These are phyloP conservation scores for Oryza glaberrima DNA, from an alignment of 176 grass and related monocot species.

Conservation along the genomic window DNA sequence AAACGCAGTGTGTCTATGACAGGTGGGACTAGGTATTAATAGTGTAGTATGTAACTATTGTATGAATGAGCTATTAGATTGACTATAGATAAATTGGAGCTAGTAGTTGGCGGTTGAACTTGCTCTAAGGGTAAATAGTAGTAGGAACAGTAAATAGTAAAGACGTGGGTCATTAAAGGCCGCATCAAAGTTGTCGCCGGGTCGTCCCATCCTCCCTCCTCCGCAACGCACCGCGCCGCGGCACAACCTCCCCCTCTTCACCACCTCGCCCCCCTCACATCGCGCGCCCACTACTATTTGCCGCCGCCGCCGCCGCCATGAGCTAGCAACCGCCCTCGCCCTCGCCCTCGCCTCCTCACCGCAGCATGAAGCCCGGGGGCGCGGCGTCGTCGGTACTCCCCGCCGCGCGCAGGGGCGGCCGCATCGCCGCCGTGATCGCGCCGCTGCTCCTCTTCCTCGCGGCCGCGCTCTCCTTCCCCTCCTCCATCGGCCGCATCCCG, in stretches of 20 bases:
- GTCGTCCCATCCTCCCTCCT: background rate
- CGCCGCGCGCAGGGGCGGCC: background rate
- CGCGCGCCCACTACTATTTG: background rate
- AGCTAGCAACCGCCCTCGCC: background rate
- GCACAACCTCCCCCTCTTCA: background rate
- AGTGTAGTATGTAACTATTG: too few relatives aligned
- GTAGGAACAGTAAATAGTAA: background rate
- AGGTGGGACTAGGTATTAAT: too few relatives aligned
- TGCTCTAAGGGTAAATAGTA: too few relatives aligned
- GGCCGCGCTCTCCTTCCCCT: constrained; percentile 48
- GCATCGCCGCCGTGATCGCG: constrained; percentile 31
- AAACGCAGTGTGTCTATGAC: too few relatives aligned
- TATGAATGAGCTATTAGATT: too few relatives aligned
- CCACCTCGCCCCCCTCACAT: background rate
- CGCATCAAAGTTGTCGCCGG: background rate
- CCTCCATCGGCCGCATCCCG: constrained; percentile 7
- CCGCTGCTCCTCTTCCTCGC: constrained; percentile 60
- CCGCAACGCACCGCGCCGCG: background rate
- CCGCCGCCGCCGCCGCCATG: background rate
- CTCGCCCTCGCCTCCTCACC: background rate
- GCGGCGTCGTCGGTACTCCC: background rate
- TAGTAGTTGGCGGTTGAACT: too few relatives aligned
- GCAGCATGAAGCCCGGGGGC: background rate
- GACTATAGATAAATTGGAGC: too few relatives aligned
- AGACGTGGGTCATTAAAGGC: background rate